Base-by-base conservation (phyloP, 1,284 basidiomycete genomes). In the Caloboletus inedulis region DNA sequence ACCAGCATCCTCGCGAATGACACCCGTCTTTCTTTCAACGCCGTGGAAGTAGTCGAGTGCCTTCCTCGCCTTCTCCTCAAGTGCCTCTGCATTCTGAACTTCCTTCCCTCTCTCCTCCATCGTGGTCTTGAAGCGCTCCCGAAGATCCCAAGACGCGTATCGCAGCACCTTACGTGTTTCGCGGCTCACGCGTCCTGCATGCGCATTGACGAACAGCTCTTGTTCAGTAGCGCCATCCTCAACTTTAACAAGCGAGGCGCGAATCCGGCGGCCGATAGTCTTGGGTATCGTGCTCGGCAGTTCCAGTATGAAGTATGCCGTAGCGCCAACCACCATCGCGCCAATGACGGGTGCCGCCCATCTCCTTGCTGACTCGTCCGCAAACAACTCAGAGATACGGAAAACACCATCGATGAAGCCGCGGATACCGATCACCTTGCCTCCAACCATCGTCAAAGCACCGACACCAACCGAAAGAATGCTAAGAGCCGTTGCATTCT, bases 121-220 rank as follows among this genome's bases (percentile, higher is more conserved):
- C 8, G 91, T 90, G 2, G 73, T 75, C 46, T 84, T 79, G 79
- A 96, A 98, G 42, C 88, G 81, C 70, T 94, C 91, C 59, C 82
- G 81, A 54, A 97, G 71, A 70, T 98, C 95, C 90, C 91, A 98
- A 18, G 87, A 86, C n/a, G 91, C 94, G 16, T 96, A 72, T 44
- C 95, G 78, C 62, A 99, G 75, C 44, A 99, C 96, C 74, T 98
- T 98, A 64, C 96, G 82, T 18, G 92, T 92, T 78, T 99, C 97
- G 36, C 87, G 80, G 44, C 84, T 77, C 42, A 98, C 79, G 14
- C 96, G 79, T 42, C 75, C 77, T 0, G 84, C 78, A 64, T 98
- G 87, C 4, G 76, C 77, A 49, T 88, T 83, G 16, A 87, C 75
- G 64, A 89, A 97, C 29, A 73, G 65, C 21, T 76, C 71, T 23